These are phyloP conservation scores for Xylariaceae sp. DNA, from an alignment of 2,329 filamentous ascomycete species.

Conservation along the genomic window DNA sequence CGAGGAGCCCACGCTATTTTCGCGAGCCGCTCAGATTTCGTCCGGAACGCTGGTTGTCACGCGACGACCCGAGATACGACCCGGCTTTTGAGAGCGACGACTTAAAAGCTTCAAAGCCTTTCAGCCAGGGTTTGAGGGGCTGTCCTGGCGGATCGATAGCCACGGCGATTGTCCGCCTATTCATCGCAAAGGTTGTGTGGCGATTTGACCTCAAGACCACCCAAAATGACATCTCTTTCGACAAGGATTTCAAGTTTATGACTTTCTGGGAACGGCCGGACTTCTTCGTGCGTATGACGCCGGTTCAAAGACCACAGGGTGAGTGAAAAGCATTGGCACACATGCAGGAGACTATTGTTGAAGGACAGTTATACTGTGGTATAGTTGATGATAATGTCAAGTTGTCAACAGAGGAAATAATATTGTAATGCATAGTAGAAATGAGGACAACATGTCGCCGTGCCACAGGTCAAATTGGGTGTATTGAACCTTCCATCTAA, in stretches of 20 bases:
- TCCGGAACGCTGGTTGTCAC: constrained; percentile 27
- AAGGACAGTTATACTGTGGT: background rate
- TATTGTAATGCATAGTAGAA: too few relatives aligned
- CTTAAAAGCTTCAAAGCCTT: constrained; percentile 21
- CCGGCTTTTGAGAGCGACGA: constrained; percentile 13
- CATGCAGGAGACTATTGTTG: background rate
- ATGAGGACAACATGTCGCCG: too few relatives aligned
- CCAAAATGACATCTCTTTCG: constrained; percentile 16
- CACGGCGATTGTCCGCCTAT: constrained; percentile 2
- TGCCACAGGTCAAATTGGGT: too few relatives aligned
- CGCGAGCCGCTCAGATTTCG: constrained; percentile 15
- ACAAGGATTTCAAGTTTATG: constrained; percentile 20
- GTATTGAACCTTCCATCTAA: too few relatives aligned
- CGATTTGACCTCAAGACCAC: constrained; percentile 14
- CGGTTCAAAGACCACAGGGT: background rate
- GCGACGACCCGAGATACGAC: constrained; percentile 24
- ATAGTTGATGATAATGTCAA: background rate
- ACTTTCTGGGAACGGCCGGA: constrained; percentile 19
- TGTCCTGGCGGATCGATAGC: constrained; percentile 20
- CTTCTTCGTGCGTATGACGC: constrained; percentile 11
- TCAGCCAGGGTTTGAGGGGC: constrained; percentile 23
- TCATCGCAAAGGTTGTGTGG: constrained; percentile 18
- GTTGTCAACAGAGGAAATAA: too few relatives aligned
- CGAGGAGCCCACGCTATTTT: constrained; percentile 22
- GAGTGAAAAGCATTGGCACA: background rate